Conservation (phyloP, 202 grass and related monocot genomes). For the Carex arenaria region DNA sequence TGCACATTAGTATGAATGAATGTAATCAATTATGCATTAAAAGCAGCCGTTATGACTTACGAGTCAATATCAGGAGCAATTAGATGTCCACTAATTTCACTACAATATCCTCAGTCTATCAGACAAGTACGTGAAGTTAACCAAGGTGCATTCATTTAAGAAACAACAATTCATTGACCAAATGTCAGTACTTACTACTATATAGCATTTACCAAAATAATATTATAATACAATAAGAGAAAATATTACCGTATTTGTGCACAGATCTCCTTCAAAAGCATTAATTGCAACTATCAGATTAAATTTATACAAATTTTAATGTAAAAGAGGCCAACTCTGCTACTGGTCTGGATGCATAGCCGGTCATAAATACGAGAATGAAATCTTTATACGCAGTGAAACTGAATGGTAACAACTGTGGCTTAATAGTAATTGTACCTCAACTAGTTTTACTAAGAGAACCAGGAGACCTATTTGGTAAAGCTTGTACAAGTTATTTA, state of each 20-base stretch:
- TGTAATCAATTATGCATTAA: not conserved
- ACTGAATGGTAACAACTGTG: not conserved
- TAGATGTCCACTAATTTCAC: not conserved
- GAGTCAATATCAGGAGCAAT: not conserved
- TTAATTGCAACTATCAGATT: not conserved
- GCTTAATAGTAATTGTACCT: constrained; percentile 1
- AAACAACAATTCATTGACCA: not conserved
- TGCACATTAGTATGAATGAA: not conserved
- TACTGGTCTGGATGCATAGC: not conserved
- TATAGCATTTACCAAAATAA: not conserved
- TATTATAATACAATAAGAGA: not conserved
- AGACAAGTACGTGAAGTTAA: not conserved
- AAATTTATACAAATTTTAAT: not conserved
- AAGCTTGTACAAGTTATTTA: not conserved
- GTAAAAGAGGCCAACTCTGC: not conserved
- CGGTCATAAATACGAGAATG: not conserved
- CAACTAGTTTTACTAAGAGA: not conserved
- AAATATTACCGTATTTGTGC: not conserved
- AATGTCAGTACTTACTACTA: not conserved
- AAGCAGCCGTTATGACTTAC: not conserved
- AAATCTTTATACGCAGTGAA: not conserved
- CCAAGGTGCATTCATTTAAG: not conserved
- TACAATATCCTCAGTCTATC: not conserved
- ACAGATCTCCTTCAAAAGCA: not conserved
- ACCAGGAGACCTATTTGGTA: not conserved